phyloP scores from a whole-genome alignment of 2,329 filamentous ascomycete species.

The Botrytis fragariae region DNA sequence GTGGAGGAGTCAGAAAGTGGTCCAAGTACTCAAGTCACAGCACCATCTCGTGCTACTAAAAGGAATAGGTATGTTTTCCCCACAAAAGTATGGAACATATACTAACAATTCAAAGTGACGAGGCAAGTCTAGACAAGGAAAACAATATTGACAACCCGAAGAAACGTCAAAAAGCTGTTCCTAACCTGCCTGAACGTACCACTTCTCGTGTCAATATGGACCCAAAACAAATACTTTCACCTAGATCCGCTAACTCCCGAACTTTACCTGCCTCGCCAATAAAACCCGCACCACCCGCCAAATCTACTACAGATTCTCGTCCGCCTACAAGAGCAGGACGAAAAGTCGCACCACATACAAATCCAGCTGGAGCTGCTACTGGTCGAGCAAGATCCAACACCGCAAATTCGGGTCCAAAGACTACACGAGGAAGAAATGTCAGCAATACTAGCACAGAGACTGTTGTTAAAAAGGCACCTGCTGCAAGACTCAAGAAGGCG shows the following conservation, averaged over 20 bases:
- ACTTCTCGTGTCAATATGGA: slow-evolving; percentile 45
- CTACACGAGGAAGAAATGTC: slow-evolving; percentile 56
- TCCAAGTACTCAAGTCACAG: slow-evolving; percentile 28
- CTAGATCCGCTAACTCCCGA: slow-evolving; percentile 77
- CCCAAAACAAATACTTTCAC: slow-evolving; percentile 68
- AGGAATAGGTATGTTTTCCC: slow-evolving; percentile 49
- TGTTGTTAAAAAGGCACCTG: slow-evolving; percentile 49
- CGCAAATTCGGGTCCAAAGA: slow-evolving; percentile 42
- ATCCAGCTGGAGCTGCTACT: slow-evolving; percentile 23
- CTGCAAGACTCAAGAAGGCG: slow-evolving; percentile 45
- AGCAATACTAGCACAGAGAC: slow-evolving; percentile 48
- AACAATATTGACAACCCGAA: slow-evolving; percentile 69
- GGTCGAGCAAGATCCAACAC: slow-evolving; percentile 35
- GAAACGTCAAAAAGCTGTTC: slow-evolving; percentile 52
- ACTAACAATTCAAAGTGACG: slow-evolving; percentile 49
- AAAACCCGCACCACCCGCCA: slow-evolving; percentile 48
- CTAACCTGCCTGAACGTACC: slow-evolving; percentile 37
- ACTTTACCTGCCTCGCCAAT: slow-evolving; percentile 33
- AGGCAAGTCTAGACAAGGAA: slow-evolving; percentile 70
- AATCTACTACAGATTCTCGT: slow-evolving; percentile 53
- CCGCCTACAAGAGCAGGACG: slow-evolving; percentile 52
- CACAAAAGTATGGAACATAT: background rate
- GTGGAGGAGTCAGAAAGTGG: slow-evolving; percentile 29
- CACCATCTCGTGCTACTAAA: slow-evolving; percentile 44
- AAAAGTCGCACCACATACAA: slow-evolving; percentile 31